Evolutionary conservation across 2,329 filamentous ascomycete genomes (phyloP).

Genomic region (Trichoderma citrinoviride): DNA sequence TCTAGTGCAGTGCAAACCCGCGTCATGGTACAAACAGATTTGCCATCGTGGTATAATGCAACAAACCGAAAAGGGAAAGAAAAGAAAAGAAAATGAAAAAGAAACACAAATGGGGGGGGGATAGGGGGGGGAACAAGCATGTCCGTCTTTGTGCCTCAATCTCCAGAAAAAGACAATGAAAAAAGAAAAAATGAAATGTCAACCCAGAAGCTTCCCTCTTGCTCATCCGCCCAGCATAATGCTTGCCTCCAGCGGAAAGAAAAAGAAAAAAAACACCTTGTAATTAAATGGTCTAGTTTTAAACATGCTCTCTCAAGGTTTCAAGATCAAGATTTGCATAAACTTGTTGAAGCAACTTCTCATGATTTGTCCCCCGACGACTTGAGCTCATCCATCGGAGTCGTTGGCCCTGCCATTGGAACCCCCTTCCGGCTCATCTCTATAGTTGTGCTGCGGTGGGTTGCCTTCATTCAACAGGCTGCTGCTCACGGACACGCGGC

Average conservation of each 20-base stretch:
- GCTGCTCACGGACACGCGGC: constrained; percentile 17
- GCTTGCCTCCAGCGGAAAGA: neutral
- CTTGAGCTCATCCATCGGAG: constrained; percentile 36
- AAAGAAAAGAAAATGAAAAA: neutral
- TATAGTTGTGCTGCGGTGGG: constrained; percentile 22
- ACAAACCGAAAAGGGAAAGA: too few species aligned
- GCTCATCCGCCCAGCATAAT: neutral
- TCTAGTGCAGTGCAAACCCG: constrained; percentile 13
- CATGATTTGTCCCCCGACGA: neutral
- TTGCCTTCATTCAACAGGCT: constrained; percentile 10
- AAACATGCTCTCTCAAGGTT: neutral
- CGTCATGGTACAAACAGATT: constrained; percentile 14
- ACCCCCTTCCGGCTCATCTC: constrained; percentile 25
- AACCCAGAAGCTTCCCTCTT: neutral
- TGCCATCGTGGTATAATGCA: constrained; percentile 17
- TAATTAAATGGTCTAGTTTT: constrained; percentile 7
- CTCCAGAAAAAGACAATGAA: neutral
- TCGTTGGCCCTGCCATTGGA: constrained; percentile 27
- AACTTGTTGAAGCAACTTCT: neutral
- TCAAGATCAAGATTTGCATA: neutral
- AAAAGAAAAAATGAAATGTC: neutral
- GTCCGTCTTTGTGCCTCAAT: neutral
- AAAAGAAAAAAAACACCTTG: neutral
- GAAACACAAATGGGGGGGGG: neutral
- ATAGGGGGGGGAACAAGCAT: neutral